These are phyloP conservation scores for Annona squamosa DNA, from an alignment of 164 flowering plant species.

Conservation along the genomic window DNA sequence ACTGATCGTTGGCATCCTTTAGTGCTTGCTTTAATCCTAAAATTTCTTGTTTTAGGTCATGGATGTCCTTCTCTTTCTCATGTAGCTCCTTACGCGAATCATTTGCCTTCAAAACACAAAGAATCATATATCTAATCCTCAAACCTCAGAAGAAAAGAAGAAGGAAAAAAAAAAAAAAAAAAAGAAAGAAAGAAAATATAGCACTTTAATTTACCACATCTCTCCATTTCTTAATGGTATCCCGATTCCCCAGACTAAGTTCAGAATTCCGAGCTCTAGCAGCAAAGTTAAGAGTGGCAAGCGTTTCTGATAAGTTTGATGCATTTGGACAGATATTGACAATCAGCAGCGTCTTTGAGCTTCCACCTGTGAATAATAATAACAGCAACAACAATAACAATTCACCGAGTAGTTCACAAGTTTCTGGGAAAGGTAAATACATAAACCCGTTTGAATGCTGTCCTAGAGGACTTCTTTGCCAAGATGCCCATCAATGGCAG, in stretches of 20 bases:
- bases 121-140: neutral
- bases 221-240: slow-evolving; percentile 94
- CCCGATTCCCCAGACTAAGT: slow-evolving; percentile 87
- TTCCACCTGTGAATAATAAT: slow-evolving; percentile 58
- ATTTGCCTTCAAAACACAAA: slow-evolving; percentile 62
- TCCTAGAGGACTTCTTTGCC: too few relatives aligned
- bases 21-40: slow-evolving; percentile 56
- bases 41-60: slow-evolving; percentile 69
- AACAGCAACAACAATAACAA: too few relatives aligned
- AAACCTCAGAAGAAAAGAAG: neutral
- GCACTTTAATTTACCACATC: slow-evolving; percentile 62
- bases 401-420: too few relatives aligned
- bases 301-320: slow-evolving; percentile 62
- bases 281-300: slow-evolving; percentile 76
- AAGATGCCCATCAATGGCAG: too few relatives aligned
- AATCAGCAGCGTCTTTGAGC: slow-evolving; percentile 79
- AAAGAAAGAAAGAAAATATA: neutral
- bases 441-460: too few relatives aligned
- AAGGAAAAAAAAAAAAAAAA: neutral
- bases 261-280: slow-evolving; percentile 82
- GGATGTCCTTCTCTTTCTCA: slow-evolving; percentile 78
- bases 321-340: slow-evolving; percentile 71
- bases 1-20: slow-evolving; percentile 86
- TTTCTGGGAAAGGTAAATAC: too few relatives aligned
- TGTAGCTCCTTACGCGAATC: slow-evolving; percentile 77